Percentiles rank a stretch among this genome's conserved stretches.
phyloP scores from a whole-genome alignment of 2,329 filamentous ascomycete genomes.

The Fusarium abutilonis region DNA sequence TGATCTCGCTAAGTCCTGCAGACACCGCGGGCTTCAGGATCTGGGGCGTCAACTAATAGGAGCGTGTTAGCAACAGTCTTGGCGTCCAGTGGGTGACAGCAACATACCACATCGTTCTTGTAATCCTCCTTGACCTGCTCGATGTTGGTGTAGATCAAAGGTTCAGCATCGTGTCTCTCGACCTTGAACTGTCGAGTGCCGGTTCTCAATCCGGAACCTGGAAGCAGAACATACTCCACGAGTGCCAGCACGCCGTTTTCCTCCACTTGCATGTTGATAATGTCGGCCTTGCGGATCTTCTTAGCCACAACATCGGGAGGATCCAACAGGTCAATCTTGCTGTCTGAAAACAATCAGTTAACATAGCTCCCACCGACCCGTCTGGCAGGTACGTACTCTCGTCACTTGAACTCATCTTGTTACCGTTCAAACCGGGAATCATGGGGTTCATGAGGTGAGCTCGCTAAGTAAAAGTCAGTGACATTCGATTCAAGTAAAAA shows the following conservation, averaged over 20 bases:
- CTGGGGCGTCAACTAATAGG: conserved; percentile 76
- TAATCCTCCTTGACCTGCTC: conserved; percentile 83
- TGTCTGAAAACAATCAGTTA: conserved; percentile 59
- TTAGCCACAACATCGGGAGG: conserved; percentile 75
- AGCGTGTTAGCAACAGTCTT: conserved; percentile 2
- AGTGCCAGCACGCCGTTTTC: conserved; percentile 89
- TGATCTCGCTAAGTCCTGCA: conserved; percentile 74
- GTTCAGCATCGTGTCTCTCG: conserved; percentile 74
- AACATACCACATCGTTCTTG: conserved; percentile 74
- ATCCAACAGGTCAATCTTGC: conserved; percentile 95
- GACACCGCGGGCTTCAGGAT: conserved; percentile 86
- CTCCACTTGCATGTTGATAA: conserved; percentile 78
- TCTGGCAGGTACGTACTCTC: conserved; percentile 56
- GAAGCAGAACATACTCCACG: conserved; percentile 86
- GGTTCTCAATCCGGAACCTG: conserved; percentile 70
- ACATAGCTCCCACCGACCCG: not conserved
- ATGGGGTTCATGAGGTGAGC: conserved; percentile 70
- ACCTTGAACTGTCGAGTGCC: conserved; percentile 73
- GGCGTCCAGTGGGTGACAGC: rapidly evolving
- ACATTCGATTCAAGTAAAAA: not conserved
- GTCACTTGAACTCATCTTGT: conserved; percentile 86
- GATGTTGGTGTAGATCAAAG: conserved; percentile 82
- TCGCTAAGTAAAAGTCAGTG: conserved; percentile 44
- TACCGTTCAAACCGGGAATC: conserved; percentile 84
- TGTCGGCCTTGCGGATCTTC: conserved; percentile 88